A percentile compares a stretch with the other conserved stretches of the same genome.
Conservation (phyloP, 495 filamentous ascomycete species). For the Bombardia bombarda region DNA sequence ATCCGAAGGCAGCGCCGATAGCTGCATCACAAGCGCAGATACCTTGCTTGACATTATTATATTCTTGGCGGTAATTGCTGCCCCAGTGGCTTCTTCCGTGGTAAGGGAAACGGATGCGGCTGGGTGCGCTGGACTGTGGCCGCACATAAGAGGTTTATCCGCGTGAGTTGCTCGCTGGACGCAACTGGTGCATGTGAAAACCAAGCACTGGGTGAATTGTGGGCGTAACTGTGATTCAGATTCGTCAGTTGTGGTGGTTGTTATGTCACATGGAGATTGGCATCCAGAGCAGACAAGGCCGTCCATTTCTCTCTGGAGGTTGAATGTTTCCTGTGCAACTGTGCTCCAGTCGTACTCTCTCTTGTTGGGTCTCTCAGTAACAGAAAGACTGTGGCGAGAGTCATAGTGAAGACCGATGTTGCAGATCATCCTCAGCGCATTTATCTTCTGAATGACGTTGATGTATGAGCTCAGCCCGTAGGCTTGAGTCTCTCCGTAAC, state of each 20-base stretch:
- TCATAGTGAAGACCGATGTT: slow-evolving; percentile 29
- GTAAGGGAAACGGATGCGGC: slow-evolving; percentile 13
- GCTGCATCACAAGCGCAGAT: slow-evolving; percentile 14
- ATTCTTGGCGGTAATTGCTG: background rate
- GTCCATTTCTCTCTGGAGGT: slow-evolving; percentile 13
- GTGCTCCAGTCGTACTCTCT: slow-evolving; percentile 8
- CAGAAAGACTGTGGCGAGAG: slow-evolving; percentile 7
- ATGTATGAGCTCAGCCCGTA: slow-evolving; percentile 7
- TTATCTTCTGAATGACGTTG: slow-evolving; percentile 34
- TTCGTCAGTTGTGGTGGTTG: background rate
- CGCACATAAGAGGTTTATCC: slow-evolving; percentile 8
- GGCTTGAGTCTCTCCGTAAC: background rate
- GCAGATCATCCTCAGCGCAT: slow-evolving; percentile 33
- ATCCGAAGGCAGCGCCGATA: slow-evolving; percentile 7
- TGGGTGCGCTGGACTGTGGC: slow-evolving; percentile 16
- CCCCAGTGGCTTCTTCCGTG: background rate
- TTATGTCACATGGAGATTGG: background rate
- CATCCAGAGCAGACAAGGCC: background rate
- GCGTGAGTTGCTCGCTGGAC: slow-evolving; percentile 2
- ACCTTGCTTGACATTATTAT: slow-evolving; percentile 13
- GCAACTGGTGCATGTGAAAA: slow-evolving; percentile 6
- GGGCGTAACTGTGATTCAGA: background rate
- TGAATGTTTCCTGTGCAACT: slow-evolving; percentile 19
- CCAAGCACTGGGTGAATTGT: slow-evolving; percentile 2
- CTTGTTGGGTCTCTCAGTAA: background rate